Conservation (phyloP, 805 yeast genomes). For the Candida taoyuanica region DNA sequence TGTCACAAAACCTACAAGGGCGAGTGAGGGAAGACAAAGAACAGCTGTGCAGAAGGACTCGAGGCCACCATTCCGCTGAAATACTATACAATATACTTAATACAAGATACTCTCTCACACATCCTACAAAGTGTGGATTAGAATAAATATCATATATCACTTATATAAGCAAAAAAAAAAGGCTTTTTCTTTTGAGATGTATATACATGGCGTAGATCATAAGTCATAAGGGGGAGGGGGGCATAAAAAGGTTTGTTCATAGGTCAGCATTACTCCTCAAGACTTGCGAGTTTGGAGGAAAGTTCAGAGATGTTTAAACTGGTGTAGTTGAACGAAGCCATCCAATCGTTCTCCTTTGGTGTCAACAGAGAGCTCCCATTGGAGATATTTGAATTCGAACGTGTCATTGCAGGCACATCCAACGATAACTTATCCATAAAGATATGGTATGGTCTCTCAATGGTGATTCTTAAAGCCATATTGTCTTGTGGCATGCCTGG, state of each 20-base stretch:
- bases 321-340: constrained; percentile 16
- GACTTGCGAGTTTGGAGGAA: constrained; percentile 16
- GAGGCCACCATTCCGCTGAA: constrained; percentile 25
- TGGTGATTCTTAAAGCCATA: neutral
- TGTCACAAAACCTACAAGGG: constrained; percentile 19
- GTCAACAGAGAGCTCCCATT: constrained; percentile 9
- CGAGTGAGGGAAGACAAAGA: constrained; percentile 21
- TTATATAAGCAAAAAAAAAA: too few species aligned
- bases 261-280: constrained; percentile 3
- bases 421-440: neutral
- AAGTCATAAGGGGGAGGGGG: neutral
- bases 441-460: neutral
- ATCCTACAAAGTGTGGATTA: too few species aligned
- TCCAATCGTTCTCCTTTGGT: constrained; percentile 13
- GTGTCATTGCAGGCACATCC: constrained; percentile 19
- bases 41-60: constrained; percentile 12
- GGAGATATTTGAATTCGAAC: constrained; percentile 21
- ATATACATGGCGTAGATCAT: neutral
- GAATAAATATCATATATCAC: too few species aligned
- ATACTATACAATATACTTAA: too few species aligned
- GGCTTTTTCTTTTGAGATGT: too few species aligned
- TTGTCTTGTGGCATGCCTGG: constrained; percentile 9
- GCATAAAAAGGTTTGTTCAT: neutral
- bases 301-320: constrained; percentile 21
- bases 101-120: too few species aligned